A percentile compares a stretch with the other conserved stretches of the same genome.
Conservation (phyloP, 352 stramenopile genomes). For the Blastocystis sp. region DNA sequence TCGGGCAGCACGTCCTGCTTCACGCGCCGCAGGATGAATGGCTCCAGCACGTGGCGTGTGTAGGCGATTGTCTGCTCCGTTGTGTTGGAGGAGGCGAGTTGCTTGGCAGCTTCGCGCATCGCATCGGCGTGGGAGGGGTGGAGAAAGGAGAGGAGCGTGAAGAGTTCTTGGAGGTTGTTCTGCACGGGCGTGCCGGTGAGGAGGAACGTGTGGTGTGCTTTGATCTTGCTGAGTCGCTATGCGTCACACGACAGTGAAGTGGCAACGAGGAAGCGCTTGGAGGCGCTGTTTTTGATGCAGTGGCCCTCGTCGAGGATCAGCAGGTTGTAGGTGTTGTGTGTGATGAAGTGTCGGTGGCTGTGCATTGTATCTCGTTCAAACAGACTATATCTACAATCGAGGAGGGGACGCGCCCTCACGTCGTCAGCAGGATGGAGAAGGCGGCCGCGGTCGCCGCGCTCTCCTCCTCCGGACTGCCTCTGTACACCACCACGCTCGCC, state of each 20-base stretch:
- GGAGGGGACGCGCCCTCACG: background rate
- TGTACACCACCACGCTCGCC: background rate
- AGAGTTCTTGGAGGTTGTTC: constrained; percentile 98
- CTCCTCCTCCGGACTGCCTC: background rate
- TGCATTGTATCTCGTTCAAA: constrained; percentile 80
- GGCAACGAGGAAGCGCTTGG: constrained; percentile 77
- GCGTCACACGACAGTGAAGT: constrained; percentile 74
- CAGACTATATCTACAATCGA: constrained; percentile 9
- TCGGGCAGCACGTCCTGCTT: constrained; percentile 12
- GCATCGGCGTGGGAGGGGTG: constrained; percentile 74
- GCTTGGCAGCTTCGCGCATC: background rate
- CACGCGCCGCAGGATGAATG: constrained; percentile 41
- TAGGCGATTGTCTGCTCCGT: background rate
- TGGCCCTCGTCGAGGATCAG: constrained; percentile 98
- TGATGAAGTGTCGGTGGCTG: constrained; percentile 75
- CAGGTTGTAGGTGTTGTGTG: constrained; percentile 89
- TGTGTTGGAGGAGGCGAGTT: background rate
- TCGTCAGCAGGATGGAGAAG: constrained; percentile 5
- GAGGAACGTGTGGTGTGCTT: constrained; percentile 78
- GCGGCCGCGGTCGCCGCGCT: background rate
- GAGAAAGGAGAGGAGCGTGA: constrained; percentile 97
- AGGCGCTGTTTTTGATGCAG: constrained; percentile 93
- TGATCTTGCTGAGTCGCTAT: constrained; percentile 77
- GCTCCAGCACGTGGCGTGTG: constrained; percentile 4
- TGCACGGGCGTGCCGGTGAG: constrained; percentile 90